Evolutionary conservation across 2,329 filamentous ascomycete species (phyloP).

Genomic region (Karstenula rhodostoma): DNA sequence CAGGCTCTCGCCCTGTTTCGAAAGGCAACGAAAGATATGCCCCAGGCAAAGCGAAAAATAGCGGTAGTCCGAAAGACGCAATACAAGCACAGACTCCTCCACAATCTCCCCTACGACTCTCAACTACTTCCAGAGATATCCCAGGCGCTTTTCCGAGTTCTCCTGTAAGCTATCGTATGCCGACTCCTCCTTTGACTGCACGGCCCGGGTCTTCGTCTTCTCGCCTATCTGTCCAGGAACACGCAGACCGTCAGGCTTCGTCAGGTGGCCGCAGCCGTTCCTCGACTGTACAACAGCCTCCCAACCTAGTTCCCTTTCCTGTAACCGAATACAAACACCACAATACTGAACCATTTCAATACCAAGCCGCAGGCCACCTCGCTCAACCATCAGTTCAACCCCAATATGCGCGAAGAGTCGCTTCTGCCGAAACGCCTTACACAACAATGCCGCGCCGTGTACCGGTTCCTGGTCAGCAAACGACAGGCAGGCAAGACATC

Average conservation of each 20-base stretch:
- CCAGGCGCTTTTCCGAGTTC: constrained; percentile 49
- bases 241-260: constrained; percentile 21
- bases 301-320: constrained; percentile 39
- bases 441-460: constrained; percentile 46
- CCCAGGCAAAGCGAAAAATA: constrained; percentile 9
- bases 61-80: background rate
- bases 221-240: constrained; percentile 27
- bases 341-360: constrained; percentile 40
- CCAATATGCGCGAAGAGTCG: constrained; percentile 41
- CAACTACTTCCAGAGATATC: constrained; percentile 38
- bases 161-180: constrained; percentile 30
- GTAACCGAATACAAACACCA: constrained; percentile 34
- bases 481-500: constrained; percentile 20
- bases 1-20: constrained; percentile 54
- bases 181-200: constrained; percentile 29
- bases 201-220: constrained; percentile 31
- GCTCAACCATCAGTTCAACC: constrained; percentile 34
- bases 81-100: constrained; percentile 30
- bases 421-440: constrained; percentile 36
- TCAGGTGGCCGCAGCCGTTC: constrained; percentile 27
- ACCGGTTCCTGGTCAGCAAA: constrained; percentile 40
- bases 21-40: constrained; percentile 39
- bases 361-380: constrained; percentile 40
- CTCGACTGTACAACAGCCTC: constrained; percentile 31
- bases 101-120: constrained; percentile 33